These are phyloP conservation scores for Penicillium sp. DNA, from an alignment of 2,329 filamentous ascomycete species.

Conservation along the genomic window DNA sequence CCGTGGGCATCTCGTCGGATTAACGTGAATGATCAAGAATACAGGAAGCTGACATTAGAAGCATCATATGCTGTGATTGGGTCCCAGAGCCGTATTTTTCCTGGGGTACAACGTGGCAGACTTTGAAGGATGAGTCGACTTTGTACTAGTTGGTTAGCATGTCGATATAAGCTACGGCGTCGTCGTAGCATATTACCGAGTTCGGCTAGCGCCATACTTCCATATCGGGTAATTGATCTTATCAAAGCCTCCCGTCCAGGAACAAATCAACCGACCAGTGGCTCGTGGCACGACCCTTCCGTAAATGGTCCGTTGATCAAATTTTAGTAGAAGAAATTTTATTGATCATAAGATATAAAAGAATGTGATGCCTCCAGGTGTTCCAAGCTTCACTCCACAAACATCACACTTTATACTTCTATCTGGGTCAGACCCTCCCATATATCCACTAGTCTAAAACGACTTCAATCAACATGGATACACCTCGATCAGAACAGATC, in stretches of 20 bases:
- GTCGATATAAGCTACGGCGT: conserved; percentile 6
- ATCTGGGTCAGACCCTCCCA: background rate
- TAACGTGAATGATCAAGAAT: no score
- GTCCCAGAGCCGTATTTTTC: no score
- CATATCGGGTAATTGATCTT: conserved; percentile 20
- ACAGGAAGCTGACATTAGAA: no score
- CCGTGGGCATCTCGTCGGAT: no score
- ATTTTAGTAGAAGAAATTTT: background rate
- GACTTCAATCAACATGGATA: conserved; percentile 17
- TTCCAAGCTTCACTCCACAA: background rate
- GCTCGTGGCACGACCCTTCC: conserved; percentile 1
- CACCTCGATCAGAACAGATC: conserved; percentile 10
- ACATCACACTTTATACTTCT: background rate
- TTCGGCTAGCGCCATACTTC: conserved; percentile 14
- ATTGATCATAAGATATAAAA: conserved; percentile 16
- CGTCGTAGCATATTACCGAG: conserved; percentile 24
- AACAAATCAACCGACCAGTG: conserved; percentile 3
- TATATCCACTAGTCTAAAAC: conserved; percentile 1
- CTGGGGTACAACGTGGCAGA: no score
- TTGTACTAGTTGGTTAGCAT: no score
- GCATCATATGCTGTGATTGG: no score
- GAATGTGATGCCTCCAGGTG: background rate
- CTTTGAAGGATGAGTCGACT: no score
- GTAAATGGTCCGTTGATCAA: background rate
- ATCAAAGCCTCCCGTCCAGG: conserved; percentile 5